Percentiles rank a stretch among this genome's conserved stretches.
Evolutionary conservation across 345 rosid species (phyloP).

Genomic region (Salix purpurea): DNA sequence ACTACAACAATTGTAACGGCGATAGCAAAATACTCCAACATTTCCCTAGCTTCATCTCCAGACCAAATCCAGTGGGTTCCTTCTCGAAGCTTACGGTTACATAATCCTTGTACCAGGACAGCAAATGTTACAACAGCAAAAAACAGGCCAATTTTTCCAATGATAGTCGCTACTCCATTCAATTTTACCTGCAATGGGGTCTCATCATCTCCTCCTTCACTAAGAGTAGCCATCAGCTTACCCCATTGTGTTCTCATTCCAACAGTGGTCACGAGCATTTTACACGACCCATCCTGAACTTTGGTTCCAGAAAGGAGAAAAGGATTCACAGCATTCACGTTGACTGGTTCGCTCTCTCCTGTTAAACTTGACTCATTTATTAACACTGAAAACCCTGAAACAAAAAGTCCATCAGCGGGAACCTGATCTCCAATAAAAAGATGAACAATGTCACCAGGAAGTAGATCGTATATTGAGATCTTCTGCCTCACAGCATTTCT

Average conservation of each 20-base stretch:
- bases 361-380: constrained; percentile 90
- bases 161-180: constrained; percentile 89
- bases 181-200: constrained; percentile 93
- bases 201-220: constrained; percentile 95
- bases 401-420: constrained; percentile 86
- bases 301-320: constrained; percentile 90
- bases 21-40: constrained; percentile 76
- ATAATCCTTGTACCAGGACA: constrained; percentile 72
- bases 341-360: constrained; percentile 85
- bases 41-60: constrained; percentile 67
- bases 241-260: constrained; percentile 99
- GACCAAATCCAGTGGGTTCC: constrained; percentile 60
- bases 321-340: constrained; percentile 59
- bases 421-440: constrained; percentile 87
- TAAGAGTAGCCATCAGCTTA: constrained; percentile 82
- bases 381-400: constrained; percentile 81
- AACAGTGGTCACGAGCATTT: constrained; percentile 81
- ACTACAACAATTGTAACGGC: constrained; percentile 95
- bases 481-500: constrained; percentile 82
- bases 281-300: constrained; percentile 88
- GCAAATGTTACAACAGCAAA: constrained; percentile 83
- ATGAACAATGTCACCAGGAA: constrained; percentile 90
- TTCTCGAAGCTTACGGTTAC: constrained; percentile 44
- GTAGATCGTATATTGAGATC: constrained; percentile 74
- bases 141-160: constrained; percentile 79